phyloP scores from a whole-genome alignment of 1,284 basidiomycete species.

The Wolfiporia cocos region DNA sequence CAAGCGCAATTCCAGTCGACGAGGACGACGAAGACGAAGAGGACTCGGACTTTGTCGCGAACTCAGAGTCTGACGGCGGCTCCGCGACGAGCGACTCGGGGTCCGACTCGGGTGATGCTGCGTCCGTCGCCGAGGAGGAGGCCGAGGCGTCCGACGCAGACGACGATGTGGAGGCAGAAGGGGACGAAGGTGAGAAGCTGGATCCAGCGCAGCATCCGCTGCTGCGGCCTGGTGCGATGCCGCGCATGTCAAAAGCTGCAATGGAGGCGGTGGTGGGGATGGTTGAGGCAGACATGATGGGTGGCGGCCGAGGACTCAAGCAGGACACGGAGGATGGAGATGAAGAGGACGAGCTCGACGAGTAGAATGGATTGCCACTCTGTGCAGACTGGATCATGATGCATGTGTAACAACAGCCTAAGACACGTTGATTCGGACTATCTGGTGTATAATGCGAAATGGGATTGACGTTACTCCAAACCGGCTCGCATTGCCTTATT shows the following conservation, averaged over 20 bases:
- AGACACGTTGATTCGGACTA: not conserved
- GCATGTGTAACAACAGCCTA: not conserved
- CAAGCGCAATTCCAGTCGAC: conserved; percentile 19
- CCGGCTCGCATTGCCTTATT: not conserved
- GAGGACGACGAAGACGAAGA: conserved; percentile 46
- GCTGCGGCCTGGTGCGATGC: conserved; percentile 60
- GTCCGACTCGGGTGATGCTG: conserved; percentile 8
- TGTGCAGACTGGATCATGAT: not conserved
- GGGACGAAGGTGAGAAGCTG: conserved; percentile 38
- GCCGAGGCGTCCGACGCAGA: conserved; percentile 15
- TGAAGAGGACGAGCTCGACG: conserved; percentile 34
- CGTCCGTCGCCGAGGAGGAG: conserved; percentile 11
- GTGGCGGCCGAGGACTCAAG: conserved; percentile 13
- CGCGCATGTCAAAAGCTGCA: conserved; percentile 55
- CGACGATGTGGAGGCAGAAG: conserved; percentile 19
- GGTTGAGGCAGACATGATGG: conserved; percentile 46
- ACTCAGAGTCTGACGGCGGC: conserved; percentile 22
- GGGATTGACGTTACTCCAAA: not conserved
- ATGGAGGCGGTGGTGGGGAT: conserved; percentile 60
- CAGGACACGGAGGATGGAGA: conserved; percentile 19
- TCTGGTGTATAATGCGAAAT: not conserved
- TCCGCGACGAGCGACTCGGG: conserved; percentile 18
- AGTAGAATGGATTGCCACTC: conserved; percentile 21
- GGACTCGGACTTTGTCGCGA: conserved; percentile 41
- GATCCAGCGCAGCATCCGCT: conserved; percentile 56